Percentiles rank a stretch among this genome's conserved stretches.
phyloP scores from a whole-genome alignment of 2,329 filamentous ascomycete genomes.

The Plenodomus tracheiphilus region DNA sequence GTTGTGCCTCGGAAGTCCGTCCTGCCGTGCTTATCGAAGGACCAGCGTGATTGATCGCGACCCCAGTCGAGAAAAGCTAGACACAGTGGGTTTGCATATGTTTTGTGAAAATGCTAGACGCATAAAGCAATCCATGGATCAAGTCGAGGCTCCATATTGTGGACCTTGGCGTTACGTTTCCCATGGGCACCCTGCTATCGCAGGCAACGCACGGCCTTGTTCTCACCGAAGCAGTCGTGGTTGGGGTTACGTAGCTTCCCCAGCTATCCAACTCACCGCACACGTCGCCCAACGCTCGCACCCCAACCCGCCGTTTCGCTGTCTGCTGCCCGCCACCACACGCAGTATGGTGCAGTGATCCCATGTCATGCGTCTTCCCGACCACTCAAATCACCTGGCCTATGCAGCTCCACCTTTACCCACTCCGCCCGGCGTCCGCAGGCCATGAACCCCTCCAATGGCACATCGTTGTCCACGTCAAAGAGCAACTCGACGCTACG shows the following conservation, averaged over 20 bases:
- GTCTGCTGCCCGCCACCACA: slow-evolving; percentile 4
- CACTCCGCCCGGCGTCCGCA: slow-evolving; percentile 36
- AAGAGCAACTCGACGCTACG: slow-evolving; percentile 51
- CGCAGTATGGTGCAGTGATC: slow-evolving; percentile 34
- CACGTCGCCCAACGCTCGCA: slow-evolving; percentile 2
- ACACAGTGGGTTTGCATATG: neutral
- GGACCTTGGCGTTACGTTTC: slow-evolving; percentile 17
- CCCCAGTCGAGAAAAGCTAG: neutral
- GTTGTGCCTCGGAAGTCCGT: neutral
- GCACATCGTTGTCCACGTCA: slow-evolving; percentile 40
- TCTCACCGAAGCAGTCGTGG: slow-evolving; percentile 17
- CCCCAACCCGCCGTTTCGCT: slow-evolving; percentile 11
- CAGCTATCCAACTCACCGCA: slow-evolving; percentile 17
- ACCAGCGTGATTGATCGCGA: neutral
- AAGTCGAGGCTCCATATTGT: neutral
- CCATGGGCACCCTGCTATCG: slow-evolving; percentile 4
- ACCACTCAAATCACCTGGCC: slow-evolving; percentile 29
- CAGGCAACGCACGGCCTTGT: slow-evolving; percentile 18
- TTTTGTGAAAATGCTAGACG: slow-evolving; percentile 6
- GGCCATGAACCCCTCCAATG: slow-evolving; percentile 48
- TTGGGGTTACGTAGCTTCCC: slow-evolving; percentile 24
- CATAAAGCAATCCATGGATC: neutral
- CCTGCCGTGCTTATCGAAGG: neutral
- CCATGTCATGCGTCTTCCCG: slow-evolving; percentile 38
- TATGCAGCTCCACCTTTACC: slow-evolving; percentile 44